These are phyloP conservation scores for Leucosporidium yakuticum DNA, from an alignment of 768 basidiomycete species.

Conservation along the genomic window DNA sequence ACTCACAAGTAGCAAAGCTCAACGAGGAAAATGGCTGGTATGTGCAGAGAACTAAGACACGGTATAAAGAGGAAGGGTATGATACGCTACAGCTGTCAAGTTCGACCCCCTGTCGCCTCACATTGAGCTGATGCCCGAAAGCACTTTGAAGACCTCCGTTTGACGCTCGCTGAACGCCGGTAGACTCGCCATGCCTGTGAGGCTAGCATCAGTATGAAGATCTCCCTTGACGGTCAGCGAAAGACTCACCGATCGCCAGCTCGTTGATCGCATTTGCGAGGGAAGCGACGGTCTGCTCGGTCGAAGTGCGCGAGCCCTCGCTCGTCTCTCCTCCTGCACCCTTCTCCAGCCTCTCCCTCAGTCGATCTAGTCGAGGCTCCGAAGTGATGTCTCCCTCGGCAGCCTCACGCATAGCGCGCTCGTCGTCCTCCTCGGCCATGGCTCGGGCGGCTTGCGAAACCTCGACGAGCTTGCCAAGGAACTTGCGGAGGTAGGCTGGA, in stretches of 20 bases:
- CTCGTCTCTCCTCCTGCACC: constrained; percentile 52
- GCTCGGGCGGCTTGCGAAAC: constrained; percentile 54
- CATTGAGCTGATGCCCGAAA: constrained; percentile 21
- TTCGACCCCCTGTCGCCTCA: neutral
- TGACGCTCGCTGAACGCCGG: constrained; percentile 55
- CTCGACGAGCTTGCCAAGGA: constrained; percentile 60
- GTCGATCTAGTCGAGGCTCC: constrained; percentile 55
- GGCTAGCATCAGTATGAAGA: neutral
- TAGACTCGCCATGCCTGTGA: constrained; percentile 57
- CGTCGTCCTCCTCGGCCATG: constrained; percentile 56
- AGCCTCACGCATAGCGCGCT: constrained; percentile 49
- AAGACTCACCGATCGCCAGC: constrained; percentile 51
- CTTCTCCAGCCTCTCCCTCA: constrained; percentile 54
- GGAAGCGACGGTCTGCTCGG: constrained; percentile 60
- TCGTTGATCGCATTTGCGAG: constrained; percentile 73
- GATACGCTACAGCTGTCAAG: no score
- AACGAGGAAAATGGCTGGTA: no score
- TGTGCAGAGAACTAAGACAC: no score
- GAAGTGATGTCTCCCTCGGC: constrained; percentile 45
- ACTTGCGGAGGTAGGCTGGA: constrained; percentile 52
- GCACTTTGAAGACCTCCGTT: constrained; percentile 37
- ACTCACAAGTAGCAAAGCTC: no score
- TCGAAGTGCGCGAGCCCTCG: constrained; percentile 49
- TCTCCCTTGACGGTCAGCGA: no score
- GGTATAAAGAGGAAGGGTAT: no score